Base-by-base conservation (phyloP, 2,329 filamentous ascomycete species). In the Botrytis fragariae region DNA sequence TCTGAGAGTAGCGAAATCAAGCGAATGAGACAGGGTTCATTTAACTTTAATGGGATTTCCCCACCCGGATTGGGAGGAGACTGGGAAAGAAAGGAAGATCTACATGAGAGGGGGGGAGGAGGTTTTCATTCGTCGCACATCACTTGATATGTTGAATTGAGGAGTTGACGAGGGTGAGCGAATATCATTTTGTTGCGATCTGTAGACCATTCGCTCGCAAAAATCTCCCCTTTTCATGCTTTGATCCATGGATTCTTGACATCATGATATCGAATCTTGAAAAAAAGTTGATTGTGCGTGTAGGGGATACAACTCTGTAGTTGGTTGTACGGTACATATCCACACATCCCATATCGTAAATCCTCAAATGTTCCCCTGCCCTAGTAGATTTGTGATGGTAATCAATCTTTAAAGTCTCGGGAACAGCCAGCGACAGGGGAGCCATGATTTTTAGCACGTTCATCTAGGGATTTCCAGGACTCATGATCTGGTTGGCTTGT, bases 1-100 rank as follows among this genome's bases (percentile, higher is more conserved):
- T 72, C 64, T 67, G 29, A 68, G 62, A 68, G 71, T 60, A 72
- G 71, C 37, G 71, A 72, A 72, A 45, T 18, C 32, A 61, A 68
- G 71, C 71, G 71, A 72, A 22, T 69, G 39, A 44, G 45, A 44
- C 62, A 68, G 39, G 71, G 71, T 68, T 69, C 35, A 57, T 4
- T 57, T 16, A 32, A 57, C 65, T 69, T 39, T 42, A 69, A 69
- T 57, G 65, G 65, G 48, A 69, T 69, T 42, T 57, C 65, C 48
- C 48, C 48, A 57, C 48, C 65, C 65, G 48, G 35, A 68, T 57
- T 29, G 48, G 64, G 63, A 67, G 48, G 65, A 68, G 35, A 42
- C 25, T 68, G 48, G 65, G 48, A 69, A 69, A 20, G 25, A 57
- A 20, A 39, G 37, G 48, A 57, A 57, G 65, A 69, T 69, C 48